phyloP scores from a whole-genome alignment of 192 early-diverging fungal genomes.

The Linnemannia elongata region DNA sequence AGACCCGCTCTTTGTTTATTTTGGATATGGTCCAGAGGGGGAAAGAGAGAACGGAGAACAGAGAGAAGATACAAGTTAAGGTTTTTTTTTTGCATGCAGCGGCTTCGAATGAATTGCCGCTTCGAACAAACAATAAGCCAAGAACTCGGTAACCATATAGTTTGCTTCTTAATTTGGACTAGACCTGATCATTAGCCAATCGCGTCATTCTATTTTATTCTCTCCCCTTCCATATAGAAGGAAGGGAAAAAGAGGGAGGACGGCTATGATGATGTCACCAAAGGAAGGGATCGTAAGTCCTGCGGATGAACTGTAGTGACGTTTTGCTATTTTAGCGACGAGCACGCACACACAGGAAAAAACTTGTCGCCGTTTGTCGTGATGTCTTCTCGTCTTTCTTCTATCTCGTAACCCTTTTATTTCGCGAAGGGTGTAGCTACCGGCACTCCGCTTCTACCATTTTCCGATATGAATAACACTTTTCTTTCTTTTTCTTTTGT shows the following conservation, averaged over 20 bases:
- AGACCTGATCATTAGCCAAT: background rate
- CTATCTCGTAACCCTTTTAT: too few species aligned
- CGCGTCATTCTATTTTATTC: slow-evolving; percentile 7
- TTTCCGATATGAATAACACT: too few species aligned
- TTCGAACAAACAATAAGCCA: slow-evolving; percentile 46
- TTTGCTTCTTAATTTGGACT: background rate
- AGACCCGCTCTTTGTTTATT: background rate
- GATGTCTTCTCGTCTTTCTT: too few species aligned
- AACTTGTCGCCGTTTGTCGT: background rate
- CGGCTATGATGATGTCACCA: background rate
- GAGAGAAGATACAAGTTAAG: background rate
- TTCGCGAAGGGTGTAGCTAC: too few species aligned
- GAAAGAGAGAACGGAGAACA: background rate
- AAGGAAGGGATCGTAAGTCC: background rate
- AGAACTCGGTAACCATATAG: slow-evolving; percentile 38
- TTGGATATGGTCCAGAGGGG: background rate
- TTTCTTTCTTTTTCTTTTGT: too few species aligned
- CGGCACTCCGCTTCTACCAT: too few species aligned
- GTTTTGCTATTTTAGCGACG: background rate
- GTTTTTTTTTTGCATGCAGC: slow-evolving; percentile 14
- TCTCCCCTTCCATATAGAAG: background rate
- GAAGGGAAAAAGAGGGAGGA: background rate
- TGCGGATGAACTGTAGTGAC: slow-evolving; percentile 3
- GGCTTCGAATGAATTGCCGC: slow-evolving; percentile 21
- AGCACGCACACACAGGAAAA: background rate